Evolutionary conservation across 495 filamentous ascomycete genomes (phyloP).

Genomic region (Massariosphaeria phaeospora): DNA sequence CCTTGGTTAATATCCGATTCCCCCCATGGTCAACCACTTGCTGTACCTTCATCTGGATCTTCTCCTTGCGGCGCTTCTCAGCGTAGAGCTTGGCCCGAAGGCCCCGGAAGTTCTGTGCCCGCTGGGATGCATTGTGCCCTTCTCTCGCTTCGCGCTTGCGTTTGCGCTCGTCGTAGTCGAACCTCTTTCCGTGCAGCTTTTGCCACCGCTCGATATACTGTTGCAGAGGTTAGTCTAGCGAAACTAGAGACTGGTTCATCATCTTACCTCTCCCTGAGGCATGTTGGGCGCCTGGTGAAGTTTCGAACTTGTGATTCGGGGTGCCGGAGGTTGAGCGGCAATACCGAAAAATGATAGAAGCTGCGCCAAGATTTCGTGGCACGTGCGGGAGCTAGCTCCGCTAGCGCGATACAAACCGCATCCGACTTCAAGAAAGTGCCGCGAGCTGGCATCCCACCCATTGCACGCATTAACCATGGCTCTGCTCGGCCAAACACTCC

Average conservation of each 20-base stretch:
- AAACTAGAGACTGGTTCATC: no score
- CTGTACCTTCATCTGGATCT: conserved; percentile 99
- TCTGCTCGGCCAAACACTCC: conserved; percentile 20
- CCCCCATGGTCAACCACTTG: no score
- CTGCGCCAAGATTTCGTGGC: no score
- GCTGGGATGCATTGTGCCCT: conserved; percentile 72
- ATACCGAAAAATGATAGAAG: no score
- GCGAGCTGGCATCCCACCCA: not conserved
- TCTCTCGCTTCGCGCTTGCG: conserved; percentile 87
- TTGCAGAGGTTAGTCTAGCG: no score
- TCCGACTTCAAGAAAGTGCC: not conserved
- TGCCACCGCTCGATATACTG: conserved; percentile 88
- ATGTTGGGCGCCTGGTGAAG: conserved; percentile 40
- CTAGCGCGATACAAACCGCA: conserved; percentile 5
- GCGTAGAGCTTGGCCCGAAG: conserved; percentile 91
- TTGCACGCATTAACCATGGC: conserved; percentile 8
- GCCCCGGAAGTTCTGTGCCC: conserved; percentile 88
- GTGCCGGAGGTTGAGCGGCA: no score
- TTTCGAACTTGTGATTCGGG: no score
- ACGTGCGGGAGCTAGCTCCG: no score
- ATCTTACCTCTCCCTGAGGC: conserved; percentile 94
- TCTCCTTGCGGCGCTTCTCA: conserved; percentile 89
- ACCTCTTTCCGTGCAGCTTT: conserved; percentile 73
- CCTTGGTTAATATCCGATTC: no score
- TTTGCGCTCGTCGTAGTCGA: conserved; percentile 69